phyloP scores from a whole-genome alignment of 257 asterid species.

The Nicotiana noctiflora region DNA sequence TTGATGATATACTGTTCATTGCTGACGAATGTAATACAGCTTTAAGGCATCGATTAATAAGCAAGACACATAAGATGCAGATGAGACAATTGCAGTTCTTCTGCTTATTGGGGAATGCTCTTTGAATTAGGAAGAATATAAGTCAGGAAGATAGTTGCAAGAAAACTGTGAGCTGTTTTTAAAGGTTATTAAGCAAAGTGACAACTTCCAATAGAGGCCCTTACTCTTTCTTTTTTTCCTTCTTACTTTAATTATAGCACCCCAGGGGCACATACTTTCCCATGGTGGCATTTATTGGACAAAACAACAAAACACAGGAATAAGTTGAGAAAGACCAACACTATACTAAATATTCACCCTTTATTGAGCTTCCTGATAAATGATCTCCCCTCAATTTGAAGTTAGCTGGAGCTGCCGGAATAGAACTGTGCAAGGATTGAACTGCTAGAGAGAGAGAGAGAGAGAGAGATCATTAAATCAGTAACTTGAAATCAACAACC shows the following conservation, averaged over 20 bases:
- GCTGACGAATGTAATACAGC: background rate
- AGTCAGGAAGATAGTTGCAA: background rate
- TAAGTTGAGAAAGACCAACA: background rate
- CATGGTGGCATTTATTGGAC: background rate
- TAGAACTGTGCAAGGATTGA: slow-evolving; percentile 59
- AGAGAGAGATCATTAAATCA: background rate
- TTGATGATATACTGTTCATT: background rate
- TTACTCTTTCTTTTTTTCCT: background rate
- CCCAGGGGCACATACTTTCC: background rate
- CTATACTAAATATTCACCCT: slow-evolving; percentile 6
- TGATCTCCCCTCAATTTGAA: slow-evolving; percentile 74
- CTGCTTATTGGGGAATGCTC: background rate
- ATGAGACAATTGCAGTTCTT: background rate
- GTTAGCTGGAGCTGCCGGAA: slow-evolving; percentile 62
- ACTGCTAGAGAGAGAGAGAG: slow-evolving; percentile 32
- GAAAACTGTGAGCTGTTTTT: background rate
- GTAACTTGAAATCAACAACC: background rate
- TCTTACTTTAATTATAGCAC: too few relatives aligned
- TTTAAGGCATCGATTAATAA: background rate
- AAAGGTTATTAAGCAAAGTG: background rate
- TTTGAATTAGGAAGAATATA: background rate
- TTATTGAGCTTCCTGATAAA: slow-evolving; percentile 21
- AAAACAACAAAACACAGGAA: background rate
- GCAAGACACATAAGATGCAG: background rate
- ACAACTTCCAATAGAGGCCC: background rate